These are phyloP conservation scores for Lactifluus rugatus DNA, from an alignment of 768 basidiomycete species.

Conservation along the genomic window DNA sequence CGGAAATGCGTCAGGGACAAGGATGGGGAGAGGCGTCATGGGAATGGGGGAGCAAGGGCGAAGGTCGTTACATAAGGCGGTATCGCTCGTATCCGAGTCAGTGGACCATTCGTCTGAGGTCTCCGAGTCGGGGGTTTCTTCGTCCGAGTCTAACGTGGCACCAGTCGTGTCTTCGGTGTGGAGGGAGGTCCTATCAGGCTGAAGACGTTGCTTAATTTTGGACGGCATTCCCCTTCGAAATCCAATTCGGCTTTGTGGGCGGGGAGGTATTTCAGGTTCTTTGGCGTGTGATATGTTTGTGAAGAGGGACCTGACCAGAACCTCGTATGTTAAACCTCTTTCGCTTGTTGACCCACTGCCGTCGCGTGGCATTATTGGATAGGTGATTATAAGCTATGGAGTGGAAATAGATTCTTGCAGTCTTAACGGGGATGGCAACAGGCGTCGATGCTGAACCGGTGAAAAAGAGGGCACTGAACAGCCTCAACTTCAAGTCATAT, in stretches of 20 bases:
- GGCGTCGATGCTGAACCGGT: neutral
- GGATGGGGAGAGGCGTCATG: conserved; percentile 1
- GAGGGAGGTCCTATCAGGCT: neutral
- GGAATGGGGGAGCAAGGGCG: conserved; percentile 2
- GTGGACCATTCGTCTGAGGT: conserved; percentile 20
- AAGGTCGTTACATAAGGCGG: neutral
- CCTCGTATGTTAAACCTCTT: conserved; percentile 13
- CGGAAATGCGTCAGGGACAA: conserved; percentile 12
- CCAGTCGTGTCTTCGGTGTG: neutral
- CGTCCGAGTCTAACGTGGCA: conserved; percentile 6
- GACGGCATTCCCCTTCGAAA: conserved; percentile 1
- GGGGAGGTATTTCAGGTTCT: conserved; percentile 13
- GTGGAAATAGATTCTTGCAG: neutral
- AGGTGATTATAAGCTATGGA: neutral
- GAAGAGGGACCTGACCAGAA: conserved; percentile 18
- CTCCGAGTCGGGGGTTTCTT: conserved; percentile 15
- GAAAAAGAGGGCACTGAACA: neutral
- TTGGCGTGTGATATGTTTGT: conserved; percentile 14
- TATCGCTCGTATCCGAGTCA: conserved; percentile 17
- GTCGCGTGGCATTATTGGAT: conserved; percentile 15
- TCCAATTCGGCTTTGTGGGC: conserved; percentile 20
- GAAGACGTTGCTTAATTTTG: neutral
- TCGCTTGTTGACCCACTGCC: neutral
- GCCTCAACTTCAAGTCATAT: neutral
- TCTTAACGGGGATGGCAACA: neutral